These are phyloP conservation scores for Fusarium siculi DNA, from an alignment of 2,329 filamentous ascomycete species.

Conservation along the genomic window DNA sequence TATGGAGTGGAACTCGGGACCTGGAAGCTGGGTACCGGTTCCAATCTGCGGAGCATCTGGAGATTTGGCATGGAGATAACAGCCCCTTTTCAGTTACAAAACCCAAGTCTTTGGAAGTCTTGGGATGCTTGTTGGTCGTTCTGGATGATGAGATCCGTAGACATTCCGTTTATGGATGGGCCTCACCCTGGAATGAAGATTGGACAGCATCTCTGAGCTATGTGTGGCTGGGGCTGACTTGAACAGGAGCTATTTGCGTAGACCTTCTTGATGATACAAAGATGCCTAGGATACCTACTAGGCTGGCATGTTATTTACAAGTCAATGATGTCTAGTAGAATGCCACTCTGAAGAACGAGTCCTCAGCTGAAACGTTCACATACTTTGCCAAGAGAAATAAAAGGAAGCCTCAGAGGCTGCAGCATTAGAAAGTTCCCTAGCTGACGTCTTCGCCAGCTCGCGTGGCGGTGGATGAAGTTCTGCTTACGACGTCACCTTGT, in stretches of 20 bases:
- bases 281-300: constrained; percentile 3
- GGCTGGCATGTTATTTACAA: constrained; percentile 9
- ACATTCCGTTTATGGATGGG: neutral
- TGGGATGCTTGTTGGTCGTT: neutral
- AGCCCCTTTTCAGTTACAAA: constrained; percentile 32
- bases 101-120: neutral
- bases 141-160: neutral
- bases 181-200: constrained; percentile 6
- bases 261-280: neutral
- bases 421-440: constrained; percentile 39
- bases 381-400: constrained; percentile 28
- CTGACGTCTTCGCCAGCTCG: constrained; percentile 38
- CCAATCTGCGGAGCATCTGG: constrained; percentile 41
- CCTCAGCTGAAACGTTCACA: neutral
- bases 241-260: neutral
- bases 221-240: constrained; percentile 30
- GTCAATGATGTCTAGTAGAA: neutral
- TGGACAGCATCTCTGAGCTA: constrained; percentile 1
- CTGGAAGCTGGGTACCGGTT: constrained; percentile 35
- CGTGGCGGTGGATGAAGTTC: constrained; percentile 37
- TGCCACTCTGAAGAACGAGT: neutral
- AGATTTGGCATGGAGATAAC: constrained; percentile 37
- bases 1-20: constrained; percentile 38
- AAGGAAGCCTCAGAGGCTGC: constrained; percentile 44
- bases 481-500: constrained; percentile 43